Percentiles rank a stretch among this genome's conserved stretches.
Evolutionary conservation across 73 alveolate genomes (phyloP).

Genomic region (Paramecium sonneborni): DNA sequence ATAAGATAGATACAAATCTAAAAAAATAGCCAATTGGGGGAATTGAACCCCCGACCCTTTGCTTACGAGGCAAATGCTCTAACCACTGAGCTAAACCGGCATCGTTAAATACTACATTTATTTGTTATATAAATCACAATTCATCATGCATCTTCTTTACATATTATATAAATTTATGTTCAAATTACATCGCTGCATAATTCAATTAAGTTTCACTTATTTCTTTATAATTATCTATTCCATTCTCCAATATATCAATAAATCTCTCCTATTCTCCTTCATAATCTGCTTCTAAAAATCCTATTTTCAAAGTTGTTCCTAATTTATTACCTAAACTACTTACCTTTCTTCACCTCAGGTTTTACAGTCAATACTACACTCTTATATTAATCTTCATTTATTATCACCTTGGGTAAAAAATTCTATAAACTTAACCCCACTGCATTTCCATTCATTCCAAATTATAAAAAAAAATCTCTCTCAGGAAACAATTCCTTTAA

Average conservation of each 20-base stretch:
- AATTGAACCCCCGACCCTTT: constrained; percentile 64
- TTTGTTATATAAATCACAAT: constrained; percentile 3
- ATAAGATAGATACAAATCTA: neutral
- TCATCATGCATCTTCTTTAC: constrained; percentile 16
- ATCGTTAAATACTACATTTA: neutral
- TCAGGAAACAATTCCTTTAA: constrained; percentile 14
- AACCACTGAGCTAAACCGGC: constrained; percentile 60
- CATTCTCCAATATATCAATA: neutral
- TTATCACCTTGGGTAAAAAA: neutral
- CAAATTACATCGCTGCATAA: constrained; percentile 17
- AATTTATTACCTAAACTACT: neutral
- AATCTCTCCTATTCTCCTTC: neutral
- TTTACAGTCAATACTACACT: neutral
- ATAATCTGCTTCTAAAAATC: neutral
- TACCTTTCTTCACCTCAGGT: constrained; percentile 18
- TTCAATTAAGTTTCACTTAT: constrained; percentile 1
- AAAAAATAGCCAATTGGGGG: constrained; percentile 63
- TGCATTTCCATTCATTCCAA: constrained; percentile 26
- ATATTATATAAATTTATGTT: neutral
- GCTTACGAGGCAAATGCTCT: constrained; percentile 66
- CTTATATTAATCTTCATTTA: neutral
- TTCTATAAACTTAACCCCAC: neutral
- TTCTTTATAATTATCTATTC: neutral
- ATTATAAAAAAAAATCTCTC: neutral
- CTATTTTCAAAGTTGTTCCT: neutral